These are phyloP conservation scores for Pseudogymnoascus sp. DNA, from an alignment of 2,329 filamentous ascomycete species.

Conservation along the genomic window DNA sequence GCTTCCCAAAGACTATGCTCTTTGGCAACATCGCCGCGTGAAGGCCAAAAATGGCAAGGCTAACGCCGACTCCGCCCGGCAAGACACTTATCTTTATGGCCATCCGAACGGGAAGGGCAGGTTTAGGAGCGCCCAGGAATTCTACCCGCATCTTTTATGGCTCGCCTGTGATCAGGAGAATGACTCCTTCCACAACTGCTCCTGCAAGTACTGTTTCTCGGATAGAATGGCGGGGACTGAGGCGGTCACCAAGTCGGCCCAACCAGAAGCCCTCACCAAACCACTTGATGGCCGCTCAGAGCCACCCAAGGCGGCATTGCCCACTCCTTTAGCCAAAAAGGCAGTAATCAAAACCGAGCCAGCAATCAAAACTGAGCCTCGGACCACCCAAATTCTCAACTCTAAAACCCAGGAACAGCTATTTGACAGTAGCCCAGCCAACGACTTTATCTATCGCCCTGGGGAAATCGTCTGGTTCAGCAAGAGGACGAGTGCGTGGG, in stretches of 20 bases:
- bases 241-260: conserved; percentile 15
- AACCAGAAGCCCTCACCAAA: neutral
- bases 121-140: conserved; percentile 49
- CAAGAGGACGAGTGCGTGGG: conserved; percentile 40
- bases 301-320: neutral
- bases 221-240: conserved; percentile 34
- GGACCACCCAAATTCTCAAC: conserved; percentile 18
- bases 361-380: conserved; percentile 9
- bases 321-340: neutral
- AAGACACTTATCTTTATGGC: conserved; percentile 53
- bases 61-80: conserved; percentile 37
- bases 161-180: conserved; percentile 43
- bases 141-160: conserved; percentile 52
- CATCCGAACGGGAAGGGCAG: conserved; percentile 49
- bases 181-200: conserved; percentile 43
- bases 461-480: conserved; percentile 51
- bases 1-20: conserved; percentile 46
- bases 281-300: neutral
- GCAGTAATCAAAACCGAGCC: conserved; percentile 10
- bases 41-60: conserved; percentile 7
- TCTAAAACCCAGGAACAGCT: conserved; percentile 37
- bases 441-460: conserved; percentile 41
- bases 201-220: conserved; percentile 48
- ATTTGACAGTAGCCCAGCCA: conserved; percentile 36
- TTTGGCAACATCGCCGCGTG: conserved; percentile 45